Evolutionary conservation across 2,329 filamentous ascomycete species (phyloP).

Genomic region (Zasmidium cellare): DNA sequence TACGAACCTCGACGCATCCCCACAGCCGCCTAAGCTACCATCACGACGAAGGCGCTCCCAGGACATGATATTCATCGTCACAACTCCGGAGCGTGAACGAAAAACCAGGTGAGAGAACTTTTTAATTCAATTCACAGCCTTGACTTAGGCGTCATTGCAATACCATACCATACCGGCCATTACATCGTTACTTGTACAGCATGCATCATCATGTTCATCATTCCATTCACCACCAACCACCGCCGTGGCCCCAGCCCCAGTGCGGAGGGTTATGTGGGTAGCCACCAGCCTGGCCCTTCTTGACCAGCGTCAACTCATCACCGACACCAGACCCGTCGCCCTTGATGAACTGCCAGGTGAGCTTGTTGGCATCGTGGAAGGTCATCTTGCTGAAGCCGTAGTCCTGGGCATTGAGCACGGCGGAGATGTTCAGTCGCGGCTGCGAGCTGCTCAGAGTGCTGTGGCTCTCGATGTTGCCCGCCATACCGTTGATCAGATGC

Average conservation of each 20-base stretch:
- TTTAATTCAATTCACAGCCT: neutral
- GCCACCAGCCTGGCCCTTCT: constrained; percentile 13
- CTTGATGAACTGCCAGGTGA: constrained; percentile 50
- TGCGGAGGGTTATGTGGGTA: constrained; percentile 27
- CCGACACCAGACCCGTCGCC: constrained; percentile 35
- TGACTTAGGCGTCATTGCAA: no score
- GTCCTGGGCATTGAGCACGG: constrained; percentile 46
- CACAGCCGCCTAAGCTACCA: neutral
- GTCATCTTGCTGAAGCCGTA: constrained; percentile 53
- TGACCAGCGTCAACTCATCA: constrained; percentile 25
- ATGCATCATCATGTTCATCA: neutral
- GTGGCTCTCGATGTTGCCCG: constrained; percentile 55
- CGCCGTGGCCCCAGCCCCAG: constrained; percentile 4
- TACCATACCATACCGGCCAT: neutral
- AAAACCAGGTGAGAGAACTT: neutral
- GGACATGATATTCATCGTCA: neutral
- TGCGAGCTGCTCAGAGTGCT: constrained; percentile 39
- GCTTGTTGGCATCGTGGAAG: constrained; percentile 41
- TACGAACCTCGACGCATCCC: neutral
- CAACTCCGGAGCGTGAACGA: neutral
- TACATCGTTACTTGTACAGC: neutral
- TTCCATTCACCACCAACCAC: neutral
- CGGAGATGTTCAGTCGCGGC: constrained; percentile 43
- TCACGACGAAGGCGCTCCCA: neutral
- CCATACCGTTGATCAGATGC: constrained; percentile 55